Evolutionary conservation across 176 grass and related monocot species (phyloP).

Genomic region (Zoysia japonica): DNA sequence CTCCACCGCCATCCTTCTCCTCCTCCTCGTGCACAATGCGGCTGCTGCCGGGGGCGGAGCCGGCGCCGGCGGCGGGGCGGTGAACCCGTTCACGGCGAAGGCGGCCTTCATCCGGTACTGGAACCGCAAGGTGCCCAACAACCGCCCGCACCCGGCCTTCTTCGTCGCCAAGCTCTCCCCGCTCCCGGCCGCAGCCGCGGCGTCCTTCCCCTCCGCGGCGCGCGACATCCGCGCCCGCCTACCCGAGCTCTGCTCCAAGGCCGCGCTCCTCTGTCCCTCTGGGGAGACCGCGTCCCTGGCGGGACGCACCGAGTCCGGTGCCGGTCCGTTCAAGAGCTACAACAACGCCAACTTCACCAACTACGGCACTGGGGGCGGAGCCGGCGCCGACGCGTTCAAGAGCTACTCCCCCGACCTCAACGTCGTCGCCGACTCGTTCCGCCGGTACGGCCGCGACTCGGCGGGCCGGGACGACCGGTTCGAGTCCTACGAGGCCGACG

Average conservation of each 20-base stretch:
- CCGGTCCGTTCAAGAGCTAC: constrained; percentile 51
- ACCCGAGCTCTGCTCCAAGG: constrained; percentile 60
- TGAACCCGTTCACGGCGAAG: constrained; percentile 82
- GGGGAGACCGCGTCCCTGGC: background rate
- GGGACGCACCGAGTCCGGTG: background rate
- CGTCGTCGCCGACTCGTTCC: constrained; percentile 64
- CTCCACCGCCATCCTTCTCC: background rate
- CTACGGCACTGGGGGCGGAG: constrained; percentile 47
- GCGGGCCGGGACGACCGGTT: constrained; percentile 46
- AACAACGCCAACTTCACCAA: constrained; percentile 66
- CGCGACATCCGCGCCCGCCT: constrained; percentile 32
- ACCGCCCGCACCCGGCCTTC: constrained; percentile 77
- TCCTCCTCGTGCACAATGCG: constrained; percentile 2
- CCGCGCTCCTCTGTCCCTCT: constrained; percentile 59
- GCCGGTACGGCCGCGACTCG: constrained; percentile 60
- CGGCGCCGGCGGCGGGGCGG: constrained; percentile 22
- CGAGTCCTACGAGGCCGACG: constrained; percentile 56
- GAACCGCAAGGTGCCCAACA: constrained; percentile 85
- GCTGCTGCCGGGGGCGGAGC: background rate
- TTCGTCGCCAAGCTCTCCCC: constrained; percentile 77
- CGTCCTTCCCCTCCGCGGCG: constrained; percentile 38
- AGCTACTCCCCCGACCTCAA: constrained; percentile 64
- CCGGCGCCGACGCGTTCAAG: constrained; percentile 49
- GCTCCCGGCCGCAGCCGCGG: constrained; percentile 45
- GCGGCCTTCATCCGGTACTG: constrained; percentile 86